Base-by-base conservation (phyloP, 2,329 filamentous ascomycete species). In the Moelleriella libera region DNA sequence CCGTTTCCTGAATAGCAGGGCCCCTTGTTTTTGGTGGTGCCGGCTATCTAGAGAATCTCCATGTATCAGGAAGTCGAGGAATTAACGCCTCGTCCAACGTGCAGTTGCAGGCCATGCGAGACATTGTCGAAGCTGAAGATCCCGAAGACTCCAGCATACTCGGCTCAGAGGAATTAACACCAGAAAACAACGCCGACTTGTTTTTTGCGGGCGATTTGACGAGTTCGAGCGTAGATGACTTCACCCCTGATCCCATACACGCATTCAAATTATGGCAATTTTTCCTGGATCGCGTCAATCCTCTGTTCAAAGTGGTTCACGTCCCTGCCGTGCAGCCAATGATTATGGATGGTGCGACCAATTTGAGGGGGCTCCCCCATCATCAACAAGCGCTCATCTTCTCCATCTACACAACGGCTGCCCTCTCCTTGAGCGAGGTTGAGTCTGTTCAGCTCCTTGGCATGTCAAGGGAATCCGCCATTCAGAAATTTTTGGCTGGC, bases 221-320 rank as follows among this genome's bases (percentile, higher is more conserved):
- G 1, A 58, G 62, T 5, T 57, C 61, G 29, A 68, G 61, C 43
- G 54, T 67, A 11, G 68, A 73, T 46, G 68, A 72, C 11, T 64
- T 84, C 58, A 80, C 83, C 54, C 85, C 85, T 0, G 68, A 77
- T 5, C 74, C 80, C 0, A 71, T 77, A 10, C 78, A 85, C 34
- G 75, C 85, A 30, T 80, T 85, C 55, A 72, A 74, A 45, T 70
- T 90, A 5, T 90, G 85, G 85, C 82, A 88, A 58, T 68, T 78
- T 7, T 88, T 82, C 53, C 66, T 88, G 5, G 79, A 86, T 45
- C 80, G 85, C 51, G 79, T 89, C 48, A 84, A 89, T 55, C 84
- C 85, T 0, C 60, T 88, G 43, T 77, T 79, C 53, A 89, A 88
- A 58, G 65, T 78, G 43, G 78, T 87, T 29, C 85, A 90, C 58